phyloP scores from a whole-genome alignment of 805 yeast species.

The Starmerella tilneyi region DNA sequence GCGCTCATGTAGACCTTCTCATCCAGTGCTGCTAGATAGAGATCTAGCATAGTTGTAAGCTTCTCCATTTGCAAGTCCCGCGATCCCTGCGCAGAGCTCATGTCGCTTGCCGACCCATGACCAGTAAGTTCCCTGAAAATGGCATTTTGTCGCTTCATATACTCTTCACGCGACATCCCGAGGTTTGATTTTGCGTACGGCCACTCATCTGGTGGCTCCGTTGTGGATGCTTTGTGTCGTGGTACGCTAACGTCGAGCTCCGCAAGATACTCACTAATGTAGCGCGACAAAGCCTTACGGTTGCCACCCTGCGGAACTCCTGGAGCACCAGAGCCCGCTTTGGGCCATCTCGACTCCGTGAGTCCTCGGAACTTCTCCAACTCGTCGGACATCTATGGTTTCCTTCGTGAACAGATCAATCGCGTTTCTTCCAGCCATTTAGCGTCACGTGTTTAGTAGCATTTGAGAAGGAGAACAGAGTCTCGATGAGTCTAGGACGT shows the following conservation, averaged over 20 bases:
- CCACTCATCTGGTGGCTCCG: conserved; percentile 16
- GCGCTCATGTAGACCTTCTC: conserved; percentile 26
- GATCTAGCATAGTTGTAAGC: conserved; percentile 22
- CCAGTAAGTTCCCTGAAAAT: conserved; percentile 26
- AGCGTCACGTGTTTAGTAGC: neutral
- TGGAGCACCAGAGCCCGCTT: conserved; percentile 4
- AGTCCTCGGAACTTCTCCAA: conserved; percentile 16
- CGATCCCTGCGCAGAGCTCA: conserved; percentile 8
- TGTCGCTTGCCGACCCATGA: conserved; percentile 11
- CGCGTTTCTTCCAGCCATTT: neutral
- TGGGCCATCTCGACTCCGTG: conserved; percentile 22
- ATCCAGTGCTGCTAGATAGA: conserved; percentile 27
- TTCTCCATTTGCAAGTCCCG: conserved; percentile 12
- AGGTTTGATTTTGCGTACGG: conserved; percentile 8
- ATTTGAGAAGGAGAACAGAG: too few species aligned
- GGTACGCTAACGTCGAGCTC: conserved; percentile 9
- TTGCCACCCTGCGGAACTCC: conserved; percentile 14
- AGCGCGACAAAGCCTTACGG: conserved; percentile 20
- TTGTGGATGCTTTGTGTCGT: neutral
- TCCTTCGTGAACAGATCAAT: neutral
- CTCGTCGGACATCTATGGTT: conserved; percentile 15
- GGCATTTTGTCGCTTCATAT: conserved; percentile 25
- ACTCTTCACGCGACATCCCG: conserved; percentile 23
- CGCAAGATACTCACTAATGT: conserved; percentile 14
- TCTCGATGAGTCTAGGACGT: too few species aligned